These are phyloP conservation scores for Bipolaris bicolor DNA, from an alignment of 2,329 filamentous ascomycete species.

Conservation along the genomic window DNA sequence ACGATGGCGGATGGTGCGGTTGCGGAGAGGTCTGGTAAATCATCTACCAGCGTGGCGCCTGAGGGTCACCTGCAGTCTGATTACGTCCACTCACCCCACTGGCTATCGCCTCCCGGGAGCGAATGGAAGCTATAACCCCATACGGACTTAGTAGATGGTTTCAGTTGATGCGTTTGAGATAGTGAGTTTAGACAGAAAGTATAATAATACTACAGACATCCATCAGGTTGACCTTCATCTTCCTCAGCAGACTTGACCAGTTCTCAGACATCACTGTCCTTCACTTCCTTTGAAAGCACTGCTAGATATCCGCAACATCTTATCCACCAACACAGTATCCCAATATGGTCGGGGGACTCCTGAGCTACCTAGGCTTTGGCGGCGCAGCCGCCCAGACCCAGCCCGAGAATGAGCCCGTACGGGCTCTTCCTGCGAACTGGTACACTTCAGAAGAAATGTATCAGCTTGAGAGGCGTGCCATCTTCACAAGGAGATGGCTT, in stretches of 20 bases:
- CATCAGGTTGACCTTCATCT: constrained; percentile 15
- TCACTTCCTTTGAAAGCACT: background rate
- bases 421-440: constrained; percentile 52
- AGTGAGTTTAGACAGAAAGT: constrained; percentile 16
- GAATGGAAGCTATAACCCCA: constrained; percentile 40
- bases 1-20: constrained; percentile 30
- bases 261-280: background rate
- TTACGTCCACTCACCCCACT: constrained; percentile 36
- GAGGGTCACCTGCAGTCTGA: constrained; percentile 26
- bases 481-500: constrained; percentile 63
- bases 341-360: constrained; percentile 35
- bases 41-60: constrained; percentile 27
- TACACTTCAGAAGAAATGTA: constrained; percentile 53
- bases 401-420: constrained; percentile 38
- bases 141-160: constrained; percentile 29
- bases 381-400: constrained; percentile 19
- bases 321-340: background rate
- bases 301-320: background rate
- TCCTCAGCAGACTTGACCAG: background rate
- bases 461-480: constrained; percentile 56
- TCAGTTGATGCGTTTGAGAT: constrained; percentile 37
- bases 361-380: constrained; percentile 38
- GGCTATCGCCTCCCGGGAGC: constrained; percentile 22
- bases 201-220: constrained; percentile 30
- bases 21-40: constrained; percentile 12